Evolutionary conservation across 1,284 basidiomycete genomes (phyloP), one percentile per base, ranked within the genome.

Genomic region (Tilletia horrida): DNA sequence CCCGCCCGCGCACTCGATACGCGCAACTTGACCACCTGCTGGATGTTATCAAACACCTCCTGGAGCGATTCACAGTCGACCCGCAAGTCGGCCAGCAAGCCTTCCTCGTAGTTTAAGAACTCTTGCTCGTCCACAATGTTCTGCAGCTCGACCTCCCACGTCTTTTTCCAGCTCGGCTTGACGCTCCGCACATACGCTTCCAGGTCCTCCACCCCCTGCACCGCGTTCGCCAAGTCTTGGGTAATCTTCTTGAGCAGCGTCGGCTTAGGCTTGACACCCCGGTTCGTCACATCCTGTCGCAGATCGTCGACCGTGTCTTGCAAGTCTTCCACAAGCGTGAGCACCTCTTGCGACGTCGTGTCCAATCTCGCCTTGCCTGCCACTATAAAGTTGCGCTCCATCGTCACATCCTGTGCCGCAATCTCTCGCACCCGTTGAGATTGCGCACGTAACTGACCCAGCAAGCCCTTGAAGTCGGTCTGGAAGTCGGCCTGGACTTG

Each of bases 111-210:
- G 66, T 81, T 89, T 65, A 97, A 85, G 84, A 96, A 91, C 75
- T 94, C 91, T 82, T 98, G 95, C 83, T 98, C 95, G 82, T 97
- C 94, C 57, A 97, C 91, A 69, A 98, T 94, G 74, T 93, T 92
- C 84, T 93, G 91, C 81, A 98, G 83, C 84, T 98, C 95, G 77
- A 91, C 88, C 76, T 92, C 91, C 95, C 95, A 98, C 27, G 94
- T 97, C 86, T 95, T 93, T 85, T 95, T 93, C 95, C 95, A 98
- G 86, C 91, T 91, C 62, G 95, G 93, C 79, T 91, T 93, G 76
- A 96, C 88, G 2, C 91, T 90, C 73, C 89, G 87, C 73, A 97
- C 90, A 81, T 95, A 92, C 71, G 89, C 88, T 74, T 89, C 88
- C 64, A 98, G 85, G 72, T 88, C 89, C 68, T 89, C 86, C 45